Base-by-base conservation (phyloP, 495 filamentous ascomycete genomes). In the Tuber calosporum region DNA sequence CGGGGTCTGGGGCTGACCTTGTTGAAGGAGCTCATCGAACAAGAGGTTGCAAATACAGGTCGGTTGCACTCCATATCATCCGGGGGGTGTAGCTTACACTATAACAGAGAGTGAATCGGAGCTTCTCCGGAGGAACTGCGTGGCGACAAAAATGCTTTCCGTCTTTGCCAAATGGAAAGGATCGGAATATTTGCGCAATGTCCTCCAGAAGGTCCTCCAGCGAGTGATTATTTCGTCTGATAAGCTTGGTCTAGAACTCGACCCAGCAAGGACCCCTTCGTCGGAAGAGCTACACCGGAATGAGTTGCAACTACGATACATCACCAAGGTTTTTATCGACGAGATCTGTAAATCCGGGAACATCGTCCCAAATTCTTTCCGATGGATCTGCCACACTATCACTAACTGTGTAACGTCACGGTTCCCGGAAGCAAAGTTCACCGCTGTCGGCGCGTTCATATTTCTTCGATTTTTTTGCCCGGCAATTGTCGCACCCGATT, bases 81-180 rank as follows among this genome's bases (percentile, higher is more conserved):
- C 19, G 30, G 26, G 53, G 26, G 53, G 19, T 15, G 7, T 68
- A 85, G 36, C 9, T 62, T 6, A 62, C 4, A 15, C 26, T 62
- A 1, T 17, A 34, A 34, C 15, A 17, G 88, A 90, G 79, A 89
- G 88, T 73, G 89, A 90, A 74, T 84, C 88, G 0, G 89, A 90
- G 77, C 82, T 90, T 30, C 82, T 90, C 11, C 84, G 89, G 22
- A 83, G 88, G 53, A 89, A 89, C 39, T 90, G 88, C 74, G 88
- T 90, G 4, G 86, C 89, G 34, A 90, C 89, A 15, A 90, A 90
- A 79, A 88, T 90, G 87, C 84, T 90, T 15, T 89, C 89, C 19
- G 84, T 89, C 58, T 90, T 88, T 75, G 89, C 87, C 5, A 89
- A 88, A 73, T 90, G 88, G 89, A 90, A 90, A 82, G 89, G 89